Percentiles rank a stretch among this genome's conserved stretches.
phyloP scores from a whole-genome alignment of 192 early-diverging fungal genomes.

The Paraglomus brasilianum region DNA sequence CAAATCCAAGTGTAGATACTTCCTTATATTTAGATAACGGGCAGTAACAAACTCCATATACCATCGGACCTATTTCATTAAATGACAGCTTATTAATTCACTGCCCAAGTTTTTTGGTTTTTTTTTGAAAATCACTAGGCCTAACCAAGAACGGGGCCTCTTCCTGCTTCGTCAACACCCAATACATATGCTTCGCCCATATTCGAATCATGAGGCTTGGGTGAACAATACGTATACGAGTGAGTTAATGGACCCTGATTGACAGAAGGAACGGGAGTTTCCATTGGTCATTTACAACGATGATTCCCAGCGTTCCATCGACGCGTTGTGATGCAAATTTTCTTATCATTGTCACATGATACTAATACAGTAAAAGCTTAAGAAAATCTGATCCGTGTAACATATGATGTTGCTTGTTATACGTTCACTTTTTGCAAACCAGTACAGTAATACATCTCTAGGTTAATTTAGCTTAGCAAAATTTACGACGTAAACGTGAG shows the following conservation, averaged over 20 bases:
- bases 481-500: no score
- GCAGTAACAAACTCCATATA: conserved; percentile 89
- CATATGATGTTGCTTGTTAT: no score
- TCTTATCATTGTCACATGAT: no score
- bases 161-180: conserved; percentile 96
- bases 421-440: no score
- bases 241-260: conserved; percentile 2
- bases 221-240: conserved; percentile 26
- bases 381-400: no score
- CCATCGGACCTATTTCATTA: conserved; percentile 84
- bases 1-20: conserved; percentile 77
- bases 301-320: no score
- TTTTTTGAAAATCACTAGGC: neutral
- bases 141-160: conserved; percentile 88
- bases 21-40: conserved; percentile 60
- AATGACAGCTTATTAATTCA: conserved; percentile 31
- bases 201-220: conserved; percentile 16
- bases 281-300: no score
- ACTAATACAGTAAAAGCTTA: no score
- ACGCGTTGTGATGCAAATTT: no score
- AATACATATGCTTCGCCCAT: conserved; percentile 58
- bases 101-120: neutral
- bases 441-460: no score
- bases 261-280: no score
- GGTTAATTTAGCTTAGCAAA: no score